A percentile compares a stretch with the other conserved stretches of the same genome.
Conservation (phyloP, 129 eudicot genomes). For the Helichrysum umbraculigerum region DNA sequence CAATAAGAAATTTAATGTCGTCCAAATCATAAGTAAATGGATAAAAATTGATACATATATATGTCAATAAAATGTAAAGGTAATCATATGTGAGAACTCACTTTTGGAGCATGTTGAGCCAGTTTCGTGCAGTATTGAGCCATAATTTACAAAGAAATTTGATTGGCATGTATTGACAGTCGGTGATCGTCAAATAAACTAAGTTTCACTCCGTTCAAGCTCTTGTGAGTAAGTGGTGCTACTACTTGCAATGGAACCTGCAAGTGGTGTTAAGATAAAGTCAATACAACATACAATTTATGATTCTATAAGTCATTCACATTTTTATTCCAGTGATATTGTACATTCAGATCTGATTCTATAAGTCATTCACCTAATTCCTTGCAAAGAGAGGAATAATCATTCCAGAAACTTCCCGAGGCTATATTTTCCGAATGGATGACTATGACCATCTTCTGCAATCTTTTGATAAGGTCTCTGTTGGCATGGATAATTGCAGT, state of each 20-base stretch:
- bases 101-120: constrained; percentile 52
- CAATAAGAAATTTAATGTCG: too few relatives aligned
- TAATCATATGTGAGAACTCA: constrained; percentile 32
- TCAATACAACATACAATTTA: constrained; percentile 20
- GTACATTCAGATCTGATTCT: too few relatives aligned
- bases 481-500: too few relatives aligned
- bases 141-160: constrained; percentile 75
- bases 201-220: constrained; percentile 49
- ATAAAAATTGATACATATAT: not conserved
- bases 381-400: too few relatives aligned
- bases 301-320: constrained; percentile 6
- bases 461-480: too few relatives aligned
- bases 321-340: not conserved
- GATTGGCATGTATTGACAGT: constrained; percentile 57
- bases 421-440: too few relatives aligned
- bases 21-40: too few relatives aligned
- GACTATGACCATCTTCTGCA: too few relatives aligned
- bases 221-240: constrained; percentile 46
- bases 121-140: constrained; percentile 48
- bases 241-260: constrained; percentile 72
- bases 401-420: too few relatives aligned
- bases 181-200: constrained; percentile 89
- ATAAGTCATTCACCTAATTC: too few relatives aligned
- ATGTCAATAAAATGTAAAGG: not conserved
- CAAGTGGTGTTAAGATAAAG: constrained; percentile 11